Base-by-base conservation (phyloP, 2,329 filamentous ascomycete genomes). In the Pyricularia grisea region DNA sequence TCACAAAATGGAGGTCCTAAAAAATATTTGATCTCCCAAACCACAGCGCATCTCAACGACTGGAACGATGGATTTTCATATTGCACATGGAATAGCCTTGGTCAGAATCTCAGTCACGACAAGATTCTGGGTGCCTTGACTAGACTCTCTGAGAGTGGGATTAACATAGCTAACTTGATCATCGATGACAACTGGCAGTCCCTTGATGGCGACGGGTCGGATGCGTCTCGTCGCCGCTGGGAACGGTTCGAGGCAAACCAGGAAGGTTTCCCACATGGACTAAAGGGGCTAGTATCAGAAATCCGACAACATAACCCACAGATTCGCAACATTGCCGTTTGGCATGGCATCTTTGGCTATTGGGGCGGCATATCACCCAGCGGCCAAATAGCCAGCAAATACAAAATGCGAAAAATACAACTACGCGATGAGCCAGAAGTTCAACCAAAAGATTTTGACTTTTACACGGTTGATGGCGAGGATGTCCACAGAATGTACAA, bases 141-240 rank as follows among this genome's bases (percentile, higher is more conserved):
- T 69, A 84, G 85, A 1, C 81, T 99, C 12, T 85, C 88, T 4
- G 81, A 88, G 36, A 85, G 91, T 69, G 86, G 89, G 0, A 92
- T 99, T 74, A 88, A 90, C 60, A 85, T 98, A 65, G 89, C 88
- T 0, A 97, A 89, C 74, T 83, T 99, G 2, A 97, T 99, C 71
- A 97, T 99, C 71, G 95, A 99, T 74, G 95, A 99, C 76, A 97
- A 97, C 74, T 99, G 95, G 95, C 94, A 97, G 78, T 88, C 90
- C 10, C 84, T 97, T 64, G 87, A 86, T 72, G 79, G 83, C 31
- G 73, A 76, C 30, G 83, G 83, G 0, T 75, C 81, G 3, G 81
- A 82, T 27, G 84, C 87, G 71, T 87, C 85, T 71, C 83, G 86
- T 65, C 79, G 85, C 68, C 85, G 89, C 30, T 97, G 92, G 93